phyloP scores from a whole-genome alignment of 2,329 filamentous ascomycete genomes.

The Ophioceras dolichostomum region DNA sequence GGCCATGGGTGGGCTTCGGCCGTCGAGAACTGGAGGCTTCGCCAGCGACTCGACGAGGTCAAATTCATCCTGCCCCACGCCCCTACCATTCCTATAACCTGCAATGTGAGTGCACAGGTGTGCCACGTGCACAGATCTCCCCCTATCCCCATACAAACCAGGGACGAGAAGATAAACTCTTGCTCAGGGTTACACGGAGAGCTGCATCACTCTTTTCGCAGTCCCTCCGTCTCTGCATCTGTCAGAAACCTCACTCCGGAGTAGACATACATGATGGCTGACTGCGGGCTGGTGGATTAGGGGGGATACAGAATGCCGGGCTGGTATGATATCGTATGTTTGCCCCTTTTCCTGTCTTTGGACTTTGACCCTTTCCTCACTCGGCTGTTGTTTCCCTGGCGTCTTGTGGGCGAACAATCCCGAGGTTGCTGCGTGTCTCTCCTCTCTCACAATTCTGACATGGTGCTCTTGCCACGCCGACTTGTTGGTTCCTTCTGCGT shows the following conservation, averaged over 20 bases:
- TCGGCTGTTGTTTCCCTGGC: no score
- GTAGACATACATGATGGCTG: constrained; percentile 4
- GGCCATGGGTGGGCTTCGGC: constrained; percentile 69
- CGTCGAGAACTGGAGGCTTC: constrained; percentile 76
- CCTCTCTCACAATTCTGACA: background rate
- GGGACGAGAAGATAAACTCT: no score
- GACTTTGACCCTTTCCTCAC: no score
- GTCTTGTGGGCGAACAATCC: background rate
- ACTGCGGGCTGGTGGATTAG: no score
- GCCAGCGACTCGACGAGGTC: constrained; percentile 73
- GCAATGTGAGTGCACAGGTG: constrained; percentile 32
- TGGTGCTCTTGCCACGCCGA: constrained; percentile 1
- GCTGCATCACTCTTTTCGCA: no score
- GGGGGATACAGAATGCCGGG: constrained; percentile 52
- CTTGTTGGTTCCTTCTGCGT: background rate
- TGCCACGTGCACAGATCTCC: no score
- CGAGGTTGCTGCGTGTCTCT: background rate
- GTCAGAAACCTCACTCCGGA: no score
- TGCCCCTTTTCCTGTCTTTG: background rate
- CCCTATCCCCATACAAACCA: no score
- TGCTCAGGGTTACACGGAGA: no score
- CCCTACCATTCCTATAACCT: constrained; percentile 72
- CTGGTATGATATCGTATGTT: constrained; percentile 70
- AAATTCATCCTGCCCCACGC: constrained; percentile 93
- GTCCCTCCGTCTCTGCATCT: no score